Percentiles rank a stretch among this genome's conserved stretches.
Evolutionary conservation across 1,139 yeast genomes (phyloP).

Genomic region (Pichia terricola): DNA sequence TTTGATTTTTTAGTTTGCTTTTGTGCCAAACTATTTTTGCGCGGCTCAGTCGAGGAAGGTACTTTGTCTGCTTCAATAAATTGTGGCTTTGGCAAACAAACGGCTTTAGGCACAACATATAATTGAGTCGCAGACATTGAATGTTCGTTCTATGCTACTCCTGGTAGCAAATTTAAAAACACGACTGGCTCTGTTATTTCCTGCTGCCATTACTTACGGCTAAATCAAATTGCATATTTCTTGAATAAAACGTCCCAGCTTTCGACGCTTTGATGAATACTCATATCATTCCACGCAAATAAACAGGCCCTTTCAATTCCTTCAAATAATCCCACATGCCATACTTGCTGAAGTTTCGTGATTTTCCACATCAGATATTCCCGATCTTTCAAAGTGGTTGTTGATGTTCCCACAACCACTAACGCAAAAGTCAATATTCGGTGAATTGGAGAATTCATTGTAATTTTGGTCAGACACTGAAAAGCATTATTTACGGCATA

Average conservation of each 20-base stretch:
- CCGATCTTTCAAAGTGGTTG: constrained; percentile 10
- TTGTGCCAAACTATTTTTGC: no score
- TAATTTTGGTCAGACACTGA: constrained; percentile 11
- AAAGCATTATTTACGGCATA: constrained; percentile 8
- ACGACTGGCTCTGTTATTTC: no score
- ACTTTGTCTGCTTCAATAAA: no score
- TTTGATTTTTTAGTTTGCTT: no score
- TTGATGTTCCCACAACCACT: constrained; percentile 16
- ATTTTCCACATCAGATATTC: constrained; percentile 17
- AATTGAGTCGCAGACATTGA: no score
- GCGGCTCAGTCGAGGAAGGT: no score
- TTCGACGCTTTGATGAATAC: neutral
- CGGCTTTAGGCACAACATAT: no score
- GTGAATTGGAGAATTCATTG: constrained; percentile 14
- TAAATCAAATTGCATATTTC: neutral
- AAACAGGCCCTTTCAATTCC: neutral
- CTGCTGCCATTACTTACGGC: no score
- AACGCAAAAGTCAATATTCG: constrained; percentile 17
- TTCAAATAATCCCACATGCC: neutral
- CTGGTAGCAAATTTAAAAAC: no score
- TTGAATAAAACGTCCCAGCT: neutral
- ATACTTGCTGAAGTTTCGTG: constrained; percentile 5
- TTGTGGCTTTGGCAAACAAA: no score
- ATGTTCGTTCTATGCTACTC: no score
- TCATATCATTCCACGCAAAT: neutral